Evolutionary conservation across 495 filamentous ascomycete genomes (phyloP), one percentile per base, ranked within the genome.

Genomic region (Cercophora newfieldiana): DNA sequence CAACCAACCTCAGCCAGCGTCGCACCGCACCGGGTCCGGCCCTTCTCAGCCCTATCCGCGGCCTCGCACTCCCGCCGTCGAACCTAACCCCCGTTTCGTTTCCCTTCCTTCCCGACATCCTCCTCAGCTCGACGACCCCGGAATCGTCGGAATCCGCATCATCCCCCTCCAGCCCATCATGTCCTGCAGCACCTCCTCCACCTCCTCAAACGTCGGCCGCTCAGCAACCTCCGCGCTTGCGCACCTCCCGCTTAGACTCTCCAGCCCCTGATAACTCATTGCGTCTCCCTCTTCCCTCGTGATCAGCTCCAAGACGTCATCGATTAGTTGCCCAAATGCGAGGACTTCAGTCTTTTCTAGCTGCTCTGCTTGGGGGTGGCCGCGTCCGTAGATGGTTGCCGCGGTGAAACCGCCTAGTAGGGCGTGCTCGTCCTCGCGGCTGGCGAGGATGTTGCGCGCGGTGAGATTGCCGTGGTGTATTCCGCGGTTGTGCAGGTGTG

Each of bases 361-460:
- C 29, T 53, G 50, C 31, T 63, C n/a, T 31, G 44, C 21, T 57
- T 65, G 2, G 44, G 51, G 0, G 49, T 59, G 44, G 59, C 54
- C 7, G 56, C 49, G 10, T 63, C 67, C 69, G 59, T 81, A 82
- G n/a, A 82, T 71, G 1, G 80, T 81, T 8, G 79, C 81, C 3
- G 79, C 82, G 2, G 77, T 78, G 58, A 82, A 81, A 31, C 78
- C 78, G 7, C 76, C 78, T 1, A 82, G 68, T 25, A 84, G 61
- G 8, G 78, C 80, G 66, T 83, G 77, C 6, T 71, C 74, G 14
- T 72, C 66, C 2, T 63, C 73, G 7, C 64, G 63, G 63, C 77
- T 77, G 18, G 76, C 76, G n/a, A 82, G 72, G 29, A 82, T 76
- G 64, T 80, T 80, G 61, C 80, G 77, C 37, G 81, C 77, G 25